Evolutionary conservation across 2,329 filamentous ascomycete genomes (phyloP).

Genomic region (Nothopassalora personata): DNA sequence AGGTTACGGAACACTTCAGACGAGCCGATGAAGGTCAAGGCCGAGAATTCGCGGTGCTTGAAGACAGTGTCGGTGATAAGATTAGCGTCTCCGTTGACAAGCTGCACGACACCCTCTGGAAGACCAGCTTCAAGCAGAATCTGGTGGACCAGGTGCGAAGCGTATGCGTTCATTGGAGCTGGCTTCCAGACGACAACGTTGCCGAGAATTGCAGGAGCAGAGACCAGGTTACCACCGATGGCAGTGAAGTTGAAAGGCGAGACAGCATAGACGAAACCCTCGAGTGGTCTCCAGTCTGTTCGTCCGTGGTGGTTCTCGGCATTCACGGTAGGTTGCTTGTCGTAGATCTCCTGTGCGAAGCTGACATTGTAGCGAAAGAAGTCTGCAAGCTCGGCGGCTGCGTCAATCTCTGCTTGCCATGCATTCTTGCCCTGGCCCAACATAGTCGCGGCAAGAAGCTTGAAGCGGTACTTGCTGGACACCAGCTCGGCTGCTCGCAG

Average conservation of each 20-base stretch:
- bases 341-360: conserved; percentile 85
- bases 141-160: conserved; percentile 81
- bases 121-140: conserved; percentile 89
- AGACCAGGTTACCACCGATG: conserved; percentile 79
- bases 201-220: conserved; percentile 76
- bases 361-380: conserved; percentile 86
- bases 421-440: conserved; percentile 95
- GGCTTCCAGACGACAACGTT: conserved; percentile 97
- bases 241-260: conserved; percentile 96
- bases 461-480: conserved; percentile 85
- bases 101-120: conserved; percentile 82
- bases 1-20: conserved; percentile 83
- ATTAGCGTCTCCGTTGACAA: conserved; percentile 79
- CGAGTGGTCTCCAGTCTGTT: conserved; percentile 78
- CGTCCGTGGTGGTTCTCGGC: conserved; percentile 83
- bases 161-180: conserved; percentile 74
- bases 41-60: conserved; percentile 70
- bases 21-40: conserved; percentile 87
- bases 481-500: conserved; percentile 91
- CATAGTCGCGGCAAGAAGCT: conserved; percentile 93
- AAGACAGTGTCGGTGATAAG: conserved; percentile 73
- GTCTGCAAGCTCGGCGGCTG: conserved; percentile 83
- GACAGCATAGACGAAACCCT: conserved; percentile 91
- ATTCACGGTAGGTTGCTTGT: conserved; percentile 78
- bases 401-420: conserved; percentile 96